Evolutionary conservation across 108 stramenopile genomes (phyloP), one percentile per base, ranked within the genome.

Genomic region (Pseudonitzschia pungens): DNA sequence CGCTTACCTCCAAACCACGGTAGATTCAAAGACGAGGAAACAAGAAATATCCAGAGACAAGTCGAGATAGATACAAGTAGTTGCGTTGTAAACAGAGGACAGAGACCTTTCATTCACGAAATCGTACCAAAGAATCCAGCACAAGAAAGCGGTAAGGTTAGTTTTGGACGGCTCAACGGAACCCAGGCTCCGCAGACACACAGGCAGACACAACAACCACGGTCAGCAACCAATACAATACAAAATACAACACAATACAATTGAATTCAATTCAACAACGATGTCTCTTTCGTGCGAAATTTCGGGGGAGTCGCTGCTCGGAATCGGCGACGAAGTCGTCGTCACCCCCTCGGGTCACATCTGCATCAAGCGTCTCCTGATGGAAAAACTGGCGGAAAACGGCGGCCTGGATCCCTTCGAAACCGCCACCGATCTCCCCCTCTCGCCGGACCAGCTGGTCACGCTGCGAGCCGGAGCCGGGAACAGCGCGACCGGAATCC

Each of bases 271-370:
- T 8, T 14, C 16, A 12, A 55, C 54, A 26, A 55, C 54, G 26
- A 82, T 82, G 81, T 74, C 74, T 2, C 81, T 86, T 45, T 72
- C 68, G 48, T 95, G 91, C 70, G 87, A 86, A 69, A 69, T 92
- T 20, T 83, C 90, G 42, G 91, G 91, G 22, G 86, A 87, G 31
- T 59, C 85, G 69, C 58, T 84, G 9, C 24, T 33, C 28, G 65
- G 65, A 10, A 74, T 42, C 14, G 64, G 69, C 59, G 54, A 74
- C 41, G 83, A 85, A 42, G 68, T 86, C n/a, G 89, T 92, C n/a
- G 89, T 87, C 32, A 90, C 90, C 6, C 90, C 92, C 27, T 90
- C 92, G 10, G 90, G 90, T 20, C 84, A 91, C 68, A 76, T 91
- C 67, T 90, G 89, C 75, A 74, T 78, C 64, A 86, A 87, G 41